Base-by-base conservation (phyloP, 768 basidiomycete species). In the Neoboletus brunneissimus region DNA sequence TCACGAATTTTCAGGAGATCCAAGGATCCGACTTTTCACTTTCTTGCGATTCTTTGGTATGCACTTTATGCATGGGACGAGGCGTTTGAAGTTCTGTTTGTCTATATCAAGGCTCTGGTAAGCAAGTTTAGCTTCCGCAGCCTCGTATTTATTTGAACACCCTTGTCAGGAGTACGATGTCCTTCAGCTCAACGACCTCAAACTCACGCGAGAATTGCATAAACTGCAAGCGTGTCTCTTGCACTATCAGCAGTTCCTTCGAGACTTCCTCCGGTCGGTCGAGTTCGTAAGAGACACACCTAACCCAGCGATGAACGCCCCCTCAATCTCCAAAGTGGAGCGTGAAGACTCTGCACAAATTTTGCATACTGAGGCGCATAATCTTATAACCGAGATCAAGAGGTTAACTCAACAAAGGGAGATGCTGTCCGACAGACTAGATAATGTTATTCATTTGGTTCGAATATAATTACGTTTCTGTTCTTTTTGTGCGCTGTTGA, bases 1-100 rank as follows among this genome's bases (percentile, higher is more conserved):
- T 63, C 62, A 1, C 64, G 69, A 1, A 66, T 72, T 22, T 74
- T 72, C 46, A 25, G 49, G 15, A 51, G 54, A 48, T 66, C 64
- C 20, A 66, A 54, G 27, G 74, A 76, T 32, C 66, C 72, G 1
- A 73, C 72, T 0, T 71, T 75, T 40, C 51, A 70, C 42, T 61
- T 73, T 20, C 64, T 75, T 29, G 73, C 77, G 27, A 70, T 80
- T 18, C 65, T 85, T 34, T 86, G 84, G 84, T 83, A 83, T 53
- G 77, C 81, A 3, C 66, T 84, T 9, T 85, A 86, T 58, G 76
- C 80, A 2, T 86, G 84, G 82, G 84, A 86, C 52, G 81, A 86
- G 64, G 71, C 81, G 0, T 73, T 84, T 23, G 82, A 83, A 58
- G 64, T 67, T 15, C 60, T 86, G 32, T 82, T 80, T 58, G 44